These are phyloP conservation scores for Capsella bursapastoris DNA, from an alignment of 345 rosid species.

Conservation along the genomic window DNA sequence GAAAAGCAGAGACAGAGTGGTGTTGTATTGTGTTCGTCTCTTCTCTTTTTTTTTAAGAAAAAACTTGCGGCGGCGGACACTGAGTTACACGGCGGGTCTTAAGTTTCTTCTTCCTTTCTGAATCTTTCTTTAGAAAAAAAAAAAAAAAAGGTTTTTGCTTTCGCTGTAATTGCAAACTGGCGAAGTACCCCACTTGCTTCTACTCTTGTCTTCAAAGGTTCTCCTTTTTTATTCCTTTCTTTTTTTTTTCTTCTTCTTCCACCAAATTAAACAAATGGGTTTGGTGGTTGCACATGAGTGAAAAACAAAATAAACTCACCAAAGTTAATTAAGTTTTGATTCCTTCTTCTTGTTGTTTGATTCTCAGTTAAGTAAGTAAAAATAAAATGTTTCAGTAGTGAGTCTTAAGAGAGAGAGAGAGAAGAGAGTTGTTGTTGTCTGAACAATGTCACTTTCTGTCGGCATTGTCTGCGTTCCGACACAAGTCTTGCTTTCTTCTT, in stretches of 20 bases:
- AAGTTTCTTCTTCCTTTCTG: slow-evolving; percentile 10
- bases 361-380: slow-evolving; percentile 31
- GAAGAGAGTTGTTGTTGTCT: slow-evolving; percentile 55
- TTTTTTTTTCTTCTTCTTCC: not conserved
- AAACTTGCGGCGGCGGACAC: slow-evolving; percentile 65
- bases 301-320: slow-evolving; percentile 10
- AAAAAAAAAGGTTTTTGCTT: slow-evolving; percentile 21
- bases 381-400: not conserved
- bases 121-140: slow-evolving; percentile 21
- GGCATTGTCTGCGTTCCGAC: slow-evolving; percentile 84
- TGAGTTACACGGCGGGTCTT: slow-evolving; percentile 45
- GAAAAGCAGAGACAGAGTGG: slow-evolving; percentile 44
- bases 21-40: slow-evolving; percentile 15
- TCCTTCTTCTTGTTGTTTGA: slow-evolving; percentile 26
- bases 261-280: slow-evolving; percentile 18
- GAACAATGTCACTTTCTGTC: slow-evolving; percentile 90
- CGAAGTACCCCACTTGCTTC: slow-evolving; percentile 49
- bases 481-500: slow-evolving; percentile 50
- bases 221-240: slow-evolving; percentile 29
- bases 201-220: slow-evolving; percentile 49
- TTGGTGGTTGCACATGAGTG: slow-evolving; percentile 29
- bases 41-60: not conserved
- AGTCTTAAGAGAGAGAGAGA: slow-evolving; percentile 45
- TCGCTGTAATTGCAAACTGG: slow-evolving; percentile 46
- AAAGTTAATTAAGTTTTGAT: slow-evolving; percentile 30